These are phyloP conservation scores for Aspergillus bertholletiae DNA, from an alignment of 495 filamentous ascomycete species.

Conservation along the genomic window DNA sequence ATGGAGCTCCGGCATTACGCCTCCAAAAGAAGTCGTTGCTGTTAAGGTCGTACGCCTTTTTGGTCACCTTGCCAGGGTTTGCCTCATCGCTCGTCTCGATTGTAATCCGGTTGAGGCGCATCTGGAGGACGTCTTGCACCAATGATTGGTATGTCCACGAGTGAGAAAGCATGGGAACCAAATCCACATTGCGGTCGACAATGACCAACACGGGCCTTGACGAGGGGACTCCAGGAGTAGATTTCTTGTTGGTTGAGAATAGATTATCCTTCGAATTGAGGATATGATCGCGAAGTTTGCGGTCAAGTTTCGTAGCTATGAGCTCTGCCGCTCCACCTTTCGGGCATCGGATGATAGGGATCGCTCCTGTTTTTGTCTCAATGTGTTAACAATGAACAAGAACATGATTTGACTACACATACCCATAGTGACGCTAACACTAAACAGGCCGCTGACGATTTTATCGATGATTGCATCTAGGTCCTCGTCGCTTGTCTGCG, in stretches of 20 bases:
- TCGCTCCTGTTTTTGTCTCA: slow-evolving; percentile 55
- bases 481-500: slow-evolving; percentile 83
- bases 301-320: slow-evolving; percentile 88
- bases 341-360: slow-evolving; percentile 90
- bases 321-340: slow-evolving; percentile 91
- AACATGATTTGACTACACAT: slow-evolving; percentile 16
- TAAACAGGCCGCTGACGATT: slow-evolving; percentile 92
- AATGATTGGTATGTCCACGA: slow-evolving; percentile 99
- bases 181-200: slow-evolving; percentile 90
- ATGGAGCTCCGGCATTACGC: slow-evolving; percentile 86
- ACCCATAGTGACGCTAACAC: slow-evolving; percentile 97
- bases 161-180: slow-evolving; percentile 98
- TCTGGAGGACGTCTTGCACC: slow-evolving; percentile 88
- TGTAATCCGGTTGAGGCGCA: slow-evolving; percentile 95
- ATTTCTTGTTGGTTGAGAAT: slow-evolving; percentile 58
- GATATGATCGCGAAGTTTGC: slow-evolving; percentile 94
- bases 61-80: slow-evolving; percentile 67
- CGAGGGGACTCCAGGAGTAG: slow-evolving; percentile 57
- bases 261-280: slow-evolving; percentile 96
- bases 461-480: slow-evolving; percentile 82
- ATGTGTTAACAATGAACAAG: background rate
- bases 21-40: slow-evolving; percentile 97
- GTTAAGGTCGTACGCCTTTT: slow-evolving; percentile 84
- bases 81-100: slow-evolving; percentile 78
- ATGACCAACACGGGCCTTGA: slow-evolving; percentile 83